Evolutionary conservation across 257 asterid genomes (phyloP).

Genomic region (Jacaranda mimosifolia): DNA sequence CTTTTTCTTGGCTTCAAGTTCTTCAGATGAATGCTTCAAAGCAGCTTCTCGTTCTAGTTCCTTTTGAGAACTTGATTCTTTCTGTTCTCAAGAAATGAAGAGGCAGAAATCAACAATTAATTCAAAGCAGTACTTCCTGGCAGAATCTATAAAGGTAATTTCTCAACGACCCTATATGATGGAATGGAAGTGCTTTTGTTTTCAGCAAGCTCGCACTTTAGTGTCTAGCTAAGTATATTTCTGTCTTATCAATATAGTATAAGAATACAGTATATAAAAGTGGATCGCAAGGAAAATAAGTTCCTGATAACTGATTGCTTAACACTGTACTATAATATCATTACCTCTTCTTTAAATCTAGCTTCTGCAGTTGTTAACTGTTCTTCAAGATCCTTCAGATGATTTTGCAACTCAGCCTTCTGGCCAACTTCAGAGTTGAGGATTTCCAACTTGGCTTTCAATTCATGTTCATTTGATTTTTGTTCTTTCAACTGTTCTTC

Average conservation of each 20-base stretch:
- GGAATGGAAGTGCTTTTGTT: slow-evolving; percentile 18
- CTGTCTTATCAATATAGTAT: no score
- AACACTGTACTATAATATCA: neutral
- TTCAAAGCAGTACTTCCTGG: slow-evolving; percentile 38
- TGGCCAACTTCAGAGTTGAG: slow-evolving; percentile 52
- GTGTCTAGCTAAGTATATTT: no score
- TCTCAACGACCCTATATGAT: slow-evolving; percentile 47
- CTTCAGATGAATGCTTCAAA: slow-evolving; percentile 49
- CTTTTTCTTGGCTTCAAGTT: slow-evolving; percentile 56
- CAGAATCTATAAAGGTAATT: slow-evolving; percentile 50
- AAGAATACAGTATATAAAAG: no score
- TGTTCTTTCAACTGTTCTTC: slow-evolving; percentile 65
- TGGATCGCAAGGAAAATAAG: no score
- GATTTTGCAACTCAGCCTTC: slow-evolving; percentile 55
- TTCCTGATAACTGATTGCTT: neutral
- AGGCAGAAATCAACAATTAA: neutral
- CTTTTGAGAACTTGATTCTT: slow-evolving; percentile 47
- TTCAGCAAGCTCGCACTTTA: no score
- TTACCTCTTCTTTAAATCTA: slow-evolving; percentile 53
- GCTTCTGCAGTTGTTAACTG: slow-evolving; percentile 49
- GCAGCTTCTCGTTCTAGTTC: slow-evolving; percentile 56
- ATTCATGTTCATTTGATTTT: slow-evolving; percentile 46
- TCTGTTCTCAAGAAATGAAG: slow-evolving; percentile 50
- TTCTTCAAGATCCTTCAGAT: slow-evolving; percentile 63
- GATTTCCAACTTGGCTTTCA: slow-evolving; percentile 54